These are phyloP conservation scores for Penicillium sp. DNA, from an alignment of 2,329 filamentous ascomycete genomes.

Conservation along the genomic window DNA sequence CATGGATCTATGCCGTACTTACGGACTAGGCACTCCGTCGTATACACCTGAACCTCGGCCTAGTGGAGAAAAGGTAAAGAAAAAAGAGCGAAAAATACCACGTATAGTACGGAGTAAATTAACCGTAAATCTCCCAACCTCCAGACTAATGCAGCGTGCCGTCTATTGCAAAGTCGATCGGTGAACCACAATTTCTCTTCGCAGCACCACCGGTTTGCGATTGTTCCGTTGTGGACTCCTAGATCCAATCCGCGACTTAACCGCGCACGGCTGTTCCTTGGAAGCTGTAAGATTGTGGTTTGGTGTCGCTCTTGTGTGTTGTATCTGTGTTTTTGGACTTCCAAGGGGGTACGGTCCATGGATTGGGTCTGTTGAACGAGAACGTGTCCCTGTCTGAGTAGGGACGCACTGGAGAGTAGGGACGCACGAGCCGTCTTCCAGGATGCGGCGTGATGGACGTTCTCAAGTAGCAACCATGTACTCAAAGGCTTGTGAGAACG, in stretches of 20 bases:
- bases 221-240: constrained; percentile 21
- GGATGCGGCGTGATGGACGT: too few species aligned
- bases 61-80: background rate
- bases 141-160: background rate
- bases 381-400: too few species aligned
- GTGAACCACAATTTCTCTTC: constrained; percentile 1
- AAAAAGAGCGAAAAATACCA: background rate
- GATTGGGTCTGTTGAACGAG: too few species aligned
- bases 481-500: too few species aligned
- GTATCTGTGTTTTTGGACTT: background rate
- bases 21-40: too few species aligned
- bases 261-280: constrained; percentile 11
- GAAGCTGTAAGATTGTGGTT: constrained; percentile 1
- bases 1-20: too few species aligned
- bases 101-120: too few species aligned
- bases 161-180: background rate
- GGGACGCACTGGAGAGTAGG: too few species aligned
- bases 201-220: constrained; percentile 24
- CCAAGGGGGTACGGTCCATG: background rate
- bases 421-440: too few species aligned
- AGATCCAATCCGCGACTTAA: constrained; percentile 18
- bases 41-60: background rate
- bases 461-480: too few species aligned
- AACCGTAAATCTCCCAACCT: background rate
- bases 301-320: background rate